A percentile compares a stretch with the other conserved stretches of the same genome.
Evolutionary conservation across 805 yeast species (phyloP).

Genomic region (Wickerhamiella slavikovae): DNA sequence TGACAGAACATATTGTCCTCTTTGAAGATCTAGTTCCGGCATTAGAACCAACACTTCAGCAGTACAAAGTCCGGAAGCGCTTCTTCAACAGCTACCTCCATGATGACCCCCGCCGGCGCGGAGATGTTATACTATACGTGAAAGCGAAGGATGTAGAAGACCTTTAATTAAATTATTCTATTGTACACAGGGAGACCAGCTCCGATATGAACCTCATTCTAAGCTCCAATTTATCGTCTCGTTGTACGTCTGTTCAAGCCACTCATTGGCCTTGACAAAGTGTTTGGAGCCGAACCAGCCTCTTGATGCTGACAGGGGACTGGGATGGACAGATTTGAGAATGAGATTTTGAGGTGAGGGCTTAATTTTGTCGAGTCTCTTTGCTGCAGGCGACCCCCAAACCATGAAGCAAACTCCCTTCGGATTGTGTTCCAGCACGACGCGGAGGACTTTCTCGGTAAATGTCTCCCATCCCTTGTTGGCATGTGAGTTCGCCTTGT

Average conservation of each 20-base stretch:
- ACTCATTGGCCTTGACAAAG: conserved; percentile 54
- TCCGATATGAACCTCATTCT: too few species aligned
- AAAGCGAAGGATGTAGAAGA: conserved; percentile 2
- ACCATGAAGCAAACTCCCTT: conserved; percentile 58
- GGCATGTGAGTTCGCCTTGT: conserved; percentile 83
- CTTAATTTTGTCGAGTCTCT: conserved; percentile 27
- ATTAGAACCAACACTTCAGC: conserved; percentile 22
- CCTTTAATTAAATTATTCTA: too few species aligned
- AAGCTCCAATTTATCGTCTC: conserved; percentile 50
- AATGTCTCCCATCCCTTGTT: conserved; percentile 82
- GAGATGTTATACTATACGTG: conserved; percentile 50
- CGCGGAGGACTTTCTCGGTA: conserved; percentile 50
- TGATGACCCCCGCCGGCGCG: conserved; percentile 67
- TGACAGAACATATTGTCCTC: conserved; percentile 28
- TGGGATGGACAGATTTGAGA: conserved; percentile 72
- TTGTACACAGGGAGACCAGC: too few species aligned
- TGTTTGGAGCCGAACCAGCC: conserved; percentile 69
- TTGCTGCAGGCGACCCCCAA: conserved; percentile 64
- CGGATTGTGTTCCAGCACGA: conserved; percentile 20
- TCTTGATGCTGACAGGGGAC: conserved; percentile 77
- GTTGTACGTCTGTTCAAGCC: conserved; percentile 34
- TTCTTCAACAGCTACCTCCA: conserved; percentile 66
- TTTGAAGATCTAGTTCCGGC: conserved; percentile 41
- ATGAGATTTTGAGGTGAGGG: conserved; percentile 23
- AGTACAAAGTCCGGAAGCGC: conserved; percentile 22